These are phyloP conservation scores for Komagataella ulmi DNA, from an alignment of 805 yeast genomes.

Conservation along the genomic window DNA sequence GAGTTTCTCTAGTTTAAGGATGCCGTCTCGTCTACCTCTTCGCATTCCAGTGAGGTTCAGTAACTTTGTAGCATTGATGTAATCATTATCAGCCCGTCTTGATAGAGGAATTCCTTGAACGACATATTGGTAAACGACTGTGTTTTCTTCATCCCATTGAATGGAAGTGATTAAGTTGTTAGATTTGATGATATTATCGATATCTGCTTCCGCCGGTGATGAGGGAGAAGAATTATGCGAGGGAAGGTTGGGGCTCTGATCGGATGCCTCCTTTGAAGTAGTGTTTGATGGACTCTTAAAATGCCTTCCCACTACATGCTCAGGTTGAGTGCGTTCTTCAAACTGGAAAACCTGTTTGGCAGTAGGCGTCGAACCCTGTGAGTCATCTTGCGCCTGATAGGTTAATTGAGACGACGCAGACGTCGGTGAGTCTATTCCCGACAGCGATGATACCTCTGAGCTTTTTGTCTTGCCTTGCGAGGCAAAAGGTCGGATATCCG, in stretches of 20 bases:
- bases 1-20: constrained; percentile 61
- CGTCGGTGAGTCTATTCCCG: background rate
- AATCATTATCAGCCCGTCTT: constrained; percentile 71
- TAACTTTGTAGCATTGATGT: constrained; percentile 77
- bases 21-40: constrained; percentile 76
- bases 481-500: background rate
- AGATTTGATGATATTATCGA: background rate
- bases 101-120: constrained; percentile 61
- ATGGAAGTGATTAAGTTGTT: background rate
- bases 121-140: constrained; percentile 76
- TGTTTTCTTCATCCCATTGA: constrained; percentile 80
- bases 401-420: background rate
- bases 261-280: background rate
- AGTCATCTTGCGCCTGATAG: background rate
- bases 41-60: constrained; percentile 80
- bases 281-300: background rate
- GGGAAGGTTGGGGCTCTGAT: background rate
- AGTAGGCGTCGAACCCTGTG: background rate
- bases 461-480: background rate
- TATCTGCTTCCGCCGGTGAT: background rate
- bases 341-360: background rate
- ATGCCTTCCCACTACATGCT: background rate
- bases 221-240: background rate
- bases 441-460: background rate
- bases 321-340: background rate